Conservation (phyloP, 192 early-diverging fungal species). For the Gigaspora rosea region DNA sequence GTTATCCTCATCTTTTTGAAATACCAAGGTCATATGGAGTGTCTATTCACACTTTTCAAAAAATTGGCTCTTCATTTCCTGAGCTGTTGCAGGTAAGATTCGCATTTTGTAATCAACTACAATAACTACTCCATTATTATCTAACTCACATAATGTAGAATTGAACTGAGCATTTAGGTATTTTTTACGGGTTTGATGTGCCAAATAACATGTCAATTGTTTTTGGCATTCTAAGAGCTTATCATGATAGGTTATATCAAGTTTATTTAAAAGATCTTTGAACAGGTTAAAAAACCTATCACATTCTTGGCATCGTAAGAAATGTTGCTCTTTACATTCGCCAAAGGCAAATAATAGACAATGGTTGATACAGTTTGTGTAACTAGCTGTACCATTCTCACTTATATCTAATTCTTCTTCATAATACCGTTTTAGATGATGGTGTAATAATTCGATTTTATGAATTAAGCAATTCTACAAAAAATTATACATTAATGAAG, state of each 20-base stretch:
- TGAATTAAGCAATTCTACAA: conserved; percentile 1
- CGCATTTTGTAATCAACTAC: no score
- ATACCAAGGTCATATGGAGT: background rate
- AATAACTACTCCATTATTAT: no score
- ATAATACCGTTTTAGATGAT: background rate
- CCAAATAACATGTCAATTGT: conserved; percentile 10
- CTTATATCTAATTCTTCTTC: background rate
- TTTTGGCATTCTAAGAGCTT: conserved; percentile 2
- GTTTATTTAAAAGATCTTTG: background rate
- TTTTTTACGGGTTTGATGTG: background rate
- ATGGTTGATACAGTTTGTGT: background rate
- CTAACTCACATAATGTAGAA: background rate
- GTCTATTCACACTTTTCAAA: background rate
- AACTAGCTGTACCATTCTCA: background rate
- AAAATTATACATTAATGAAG: background rate
- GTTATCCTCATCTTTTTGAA: conserved; percentile 4
- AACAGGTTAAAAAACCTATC: background rate
- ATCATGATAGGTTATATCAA: background rate
- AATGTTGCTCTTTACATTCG: background rate
- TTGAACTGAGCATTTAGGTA: background rate
- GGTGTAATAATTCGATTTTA: background rate
- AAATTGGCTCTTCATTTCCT: background rate
- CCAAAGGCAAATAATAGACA: conserved; percentile 8
- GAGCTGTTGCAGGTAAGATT: no score
- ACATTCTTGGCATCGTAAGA: background rate